Conservation (phyloP, 2,329 filamentous ascomycete genomes). For the Botrytis squamosa region DNA sequence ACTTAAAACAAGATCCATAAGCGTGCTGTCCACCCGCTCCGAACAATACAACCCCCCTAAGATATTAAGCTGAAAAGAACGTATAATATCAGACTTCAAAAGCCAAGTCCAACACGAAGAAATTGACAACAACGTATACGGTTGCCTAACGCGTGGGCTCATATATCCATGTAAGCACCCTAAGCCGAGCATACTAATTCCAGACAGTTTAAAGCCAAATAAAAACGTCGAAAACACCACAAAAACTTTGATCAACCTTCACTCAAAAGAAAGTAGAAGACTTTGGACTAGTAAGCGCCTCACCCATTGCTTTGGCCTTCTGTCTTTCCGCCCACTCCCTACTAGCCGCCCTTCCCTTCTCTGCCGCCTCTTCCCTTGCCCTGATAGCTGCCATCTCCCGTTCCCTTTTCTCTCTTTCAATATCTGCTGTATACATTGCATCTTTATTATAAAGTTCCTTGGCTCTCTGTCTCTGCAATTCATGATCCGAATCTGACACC, state of each 20-base stretch:
- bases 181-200: not conserved
- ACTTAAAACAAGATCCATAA: not conserved
- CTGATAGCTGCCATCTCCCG: conserved; percentile 54
- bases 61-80: not conserved
- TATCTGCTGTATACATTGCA: conserved; percentile 47
- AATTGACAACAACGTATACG: not conserved
- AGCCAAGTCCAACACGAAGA: not conserved
- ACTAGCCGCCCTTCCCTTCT: conserved; percentile 57
- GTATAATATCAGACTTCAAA: not conserved
- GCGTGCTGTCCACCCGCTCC: not conserved
- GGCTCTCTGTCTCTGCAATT: conserved; percentile 53
- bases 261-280: conserved; percentile 32
- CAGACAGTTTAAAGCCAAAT: not conserved
- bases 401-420: conserved; percentile 53
- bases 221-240: not conserved
- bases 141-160: not conserved
- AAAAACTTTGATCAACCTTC: not conserved
- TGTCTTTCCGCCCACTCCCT: conserved; percentile 63
- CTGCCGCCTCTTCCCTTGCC: conserved; percentile 60
- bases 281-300: conserved; percentile 34
- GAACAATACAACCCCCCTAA: not conserved
- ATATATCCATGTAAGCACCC: not conserved
- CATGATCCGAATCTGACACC: conserved; percentile 51
- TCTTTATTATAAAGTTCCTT: conserved; percentile 56
- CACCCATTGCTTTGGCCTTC: conserved; percentile 30